A percentile compares a stretch with the other conserved stretches of the same genome.
Conservation (phyloP, 2,329 filamentous ascomycete genomes). For the Colletotrichum plurivorum region DNA sequence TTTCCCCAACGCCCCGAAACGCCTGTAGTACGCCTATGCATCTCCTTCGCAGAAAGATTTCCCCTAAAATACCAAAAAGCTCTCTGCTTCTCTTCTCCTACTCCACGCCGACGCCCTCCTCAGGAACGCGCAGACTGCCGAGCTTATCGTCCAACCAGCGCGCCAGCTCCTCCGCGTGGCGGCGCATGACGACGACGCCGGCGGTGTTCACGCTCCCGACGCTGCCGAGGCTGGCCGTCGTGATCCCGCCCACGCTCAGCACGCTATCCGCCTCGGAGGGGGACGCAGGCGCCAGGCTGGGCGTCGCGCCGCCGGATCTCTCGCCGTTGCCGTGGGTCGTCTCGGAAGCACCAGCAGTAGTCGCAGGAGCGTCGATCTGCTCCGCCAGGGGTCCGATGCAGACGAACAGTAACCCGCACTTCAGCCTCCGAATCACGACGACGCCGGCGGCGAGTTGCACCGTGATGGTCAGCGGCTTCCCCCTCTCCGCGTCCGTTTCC, state of each 20-base stretch:
- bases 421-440: constrained; percentile 70
- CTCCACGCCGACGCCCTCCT: constrained; percentile 62
- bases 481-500: not conserved
- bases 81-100: constrained; percentile 18
- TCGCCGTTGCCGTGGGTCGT: constrained; percentile 40
- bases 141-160: constrained; percentile 73
- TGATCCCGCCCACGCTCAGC: constrained; percentile 60
- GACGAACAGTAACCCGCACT: constrained; percentile 73
- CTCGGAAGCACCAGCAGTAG: not conserved
- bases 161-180: constrained; percentile 72
- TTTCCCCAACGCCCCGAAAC: constrained; percentile 37
- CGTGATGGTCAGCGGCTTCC: constrained; percentile 63
- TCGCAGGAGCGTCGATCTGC: constrained; percentile 34
- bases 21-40: constrained; percentile 4
- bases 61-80: no score
- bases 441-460: constrained; percentile 72
- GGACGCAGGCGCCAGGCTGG: constrained; percentile 47
- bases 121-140: constrained; percentile 65
- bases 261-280: constrained; percentile 64
- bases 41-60: no score
- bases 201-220: constrained; percentile 56
- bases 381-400: constrained; percentile 66
- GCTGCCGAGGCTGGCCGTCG: constrained; percentile 57
- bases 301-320: constrained; percentile 47
- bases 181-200: constrained; percentile 66